phyloP scores from a whole-genome alignment of 306 rosid genomes.

The Betula pendula region DNA sequence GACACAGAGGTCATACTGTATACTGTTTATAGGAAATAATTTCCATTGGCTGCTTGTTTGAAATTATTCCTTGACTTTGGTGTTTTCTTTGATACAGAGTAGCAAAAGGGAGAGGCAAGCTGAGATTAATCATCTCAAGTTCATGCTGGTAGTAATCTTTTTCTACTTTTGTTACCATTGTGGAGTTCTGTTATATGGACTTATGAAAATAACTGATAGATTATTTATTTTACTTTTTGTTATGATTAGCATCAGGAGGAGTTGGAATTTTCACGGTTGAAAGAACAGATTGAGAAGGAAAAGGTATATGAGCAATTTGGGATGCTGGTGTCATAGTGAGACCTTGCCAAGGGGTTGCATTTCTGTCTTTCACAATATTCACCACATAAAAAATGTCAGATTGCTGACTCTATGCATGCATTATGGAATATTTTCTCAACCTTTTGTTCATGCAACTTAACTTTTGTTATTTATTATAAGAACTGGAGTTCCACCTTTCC shows the following conservation, averaged over 20 bases:
- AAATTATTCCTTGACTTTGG: slow-evolving; percentile 25
- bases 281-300: slow-evolving; percentile 78
- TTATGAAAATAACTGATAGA: slow-evolving; percentile 24
- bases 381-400: slow-evolving; percentile 7
- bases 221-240: slow-evolving; percentile 14
- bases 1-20: slow-evolving; percentile 55
- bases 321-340: slow-evolving; percentile 16
- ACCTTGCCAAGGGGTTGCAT: slow-evolving; percentile 5
- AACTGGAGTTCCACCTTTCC: neutral
- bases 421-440: neutral
- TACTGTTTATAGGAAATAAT: slow-evolving; percentile 15
- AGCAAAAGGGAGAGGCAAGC: slow-evolving; percentile 46
- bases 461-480: neutral
- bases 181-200: slow-evolving; percentile 6
- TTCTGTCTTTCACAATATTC: neutral
- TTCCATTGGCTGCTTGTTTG: slow-evolving; percentile 21
- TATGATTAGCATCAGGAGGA: slow-evolving; percentile 76
- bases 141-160: slow-evolving; percentile 70
- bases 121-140: slow-evolving; percentile 69
- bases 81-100: slow-evolving; percentile 47
- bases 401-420: neutral
- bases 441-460: neutral
- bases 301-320: slow-evolving; percentile 55
- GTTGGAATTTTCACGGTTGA: slow-evolving; percentile 71
- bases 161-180: slow-evolving; percentile 9